These are phyloP conservation scores for Boletus insuetus DNA, from an alignment of 768 basidiomycete species.

Conservation along the genomic window DNA sequence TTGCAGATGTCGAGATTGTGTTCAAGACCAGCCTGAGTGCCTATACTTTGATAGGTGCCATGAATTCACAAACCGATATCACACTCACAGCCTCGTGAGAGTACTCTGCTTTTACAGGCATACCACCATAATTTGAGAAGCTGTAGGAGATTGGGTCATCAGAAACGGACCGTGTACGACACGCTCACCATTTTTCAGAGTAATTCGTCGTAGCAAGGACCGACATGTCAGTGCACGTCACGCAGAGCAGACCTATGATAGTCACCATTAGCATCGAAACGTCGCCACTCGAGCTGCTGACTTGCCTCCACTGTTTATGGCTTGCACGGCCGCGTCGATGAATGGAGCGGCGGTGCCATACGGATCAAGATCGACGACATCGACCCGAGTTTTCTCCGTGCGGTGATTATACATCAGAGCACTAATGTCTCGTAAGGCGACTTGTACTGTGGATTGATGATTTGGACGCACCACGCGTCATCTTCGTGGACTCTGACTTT, in stretches of 20 bases:
- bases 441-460: not conserved
- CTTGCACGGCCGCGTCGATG: slow-evolving; percentile 91
- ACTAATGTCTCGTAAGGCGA: slow-evolving; percentile 38
- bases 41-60: slow-evolving; percentile 37
- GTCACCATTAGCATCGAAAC: not conserved
- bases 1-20: slow-evolving; percentile 80
- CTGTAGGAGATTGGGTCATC: slow-evolving; percentile 37
- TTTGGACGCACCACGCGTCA: slow-evolving; percentile 76
- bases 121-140: slow-evolving; percentile 93
- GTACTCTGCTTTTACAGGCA: slow-evolving; percentile 89
- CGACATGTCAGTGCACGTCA: slow-evolving; percentile 95
- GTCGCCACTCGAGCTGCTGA: not conserved
- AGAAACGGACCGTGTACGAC: not conserved
- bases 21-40: slow-evolving; percentile 91
- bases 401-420: slow-evolving; percentile 90
- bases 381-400: slow-evolving; percentile 68
- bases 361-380: slow-evolving; percentile 96
- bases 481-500: slow-evolving; percentile 86
- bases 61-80: not conserved
- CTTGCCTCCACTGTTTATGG: slow-evolving; percentile 82
- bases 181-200: slow-evolving; percentile 87
- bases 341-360: slow-evolving; percentile 98
- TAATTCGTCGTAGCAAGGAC: slow-evolving; percentile 93
- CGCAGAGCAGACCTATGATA: slow-evolving; percentile 71
- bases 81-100: slow-evolving; percentile 83